Base-by-base conservation (phyloP, 2,329 filamentous ascomycete genomes). In the Alternaria consortialis region DNA sequence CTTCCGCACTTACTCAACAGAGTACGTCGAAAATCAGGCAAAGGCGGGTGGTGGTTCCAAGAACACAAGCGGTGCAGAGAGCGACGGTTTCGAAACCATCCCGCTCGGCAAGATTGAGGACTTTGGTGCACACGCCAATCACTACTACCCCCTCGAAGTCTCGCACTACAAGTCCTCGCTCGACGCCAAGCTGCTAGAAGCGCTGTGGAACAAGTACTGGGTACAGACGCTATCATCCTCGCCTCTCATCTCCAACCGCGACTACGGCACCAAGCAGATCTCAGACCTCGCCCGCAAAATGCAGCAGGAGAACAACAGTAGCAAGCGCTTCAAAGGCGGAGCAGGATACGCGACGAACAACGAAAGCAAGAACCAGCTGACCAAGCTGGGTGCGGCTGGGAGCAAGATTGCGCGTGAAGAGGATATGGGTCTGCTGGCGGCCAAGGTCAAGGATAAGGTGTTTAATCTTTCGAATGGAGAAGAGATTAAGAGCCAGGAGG, bases 151-250 rank as follows among this genome's bases (percentile, higher is more conserved):
- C 13, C 86, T 99, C 6, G 91, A 96, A 63, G 91, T 98, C 13
- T 93, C 93, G 32, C 93, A 97, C 80, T 99, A 93, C 86, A 98
- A 98, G 82, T 95, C 92, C 65, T 91, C 91, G 0, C 89, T 99
- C 29, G 95, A 99, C 80, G 86, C 89, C 2, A 91, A 93, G 71
- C 85, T 99, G 25, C 84, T 99, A 5, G 92, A 96, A 74, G 86
- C 93, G 53, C 84, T 99, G 31, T 98, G 95, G 95, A 97, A 97
- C 83, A 98, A 98, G 80, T 99, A 99, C 84, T 97, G 93, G 95
- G 94, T 97, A 34, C 92, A 96, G 74, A 99, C 95, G 6, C 86
- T 99, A 20, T 96, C 93, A 32, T 92, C 97, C 71, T 95, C 89
- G 70, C 94, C 94, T 23, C 86, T 97, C 5, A 90, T 97, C 71